Base-by-base conservation (phyloP, 2,329 filamentous ascomycete species). In the Penicillium polonicum region DNA sequence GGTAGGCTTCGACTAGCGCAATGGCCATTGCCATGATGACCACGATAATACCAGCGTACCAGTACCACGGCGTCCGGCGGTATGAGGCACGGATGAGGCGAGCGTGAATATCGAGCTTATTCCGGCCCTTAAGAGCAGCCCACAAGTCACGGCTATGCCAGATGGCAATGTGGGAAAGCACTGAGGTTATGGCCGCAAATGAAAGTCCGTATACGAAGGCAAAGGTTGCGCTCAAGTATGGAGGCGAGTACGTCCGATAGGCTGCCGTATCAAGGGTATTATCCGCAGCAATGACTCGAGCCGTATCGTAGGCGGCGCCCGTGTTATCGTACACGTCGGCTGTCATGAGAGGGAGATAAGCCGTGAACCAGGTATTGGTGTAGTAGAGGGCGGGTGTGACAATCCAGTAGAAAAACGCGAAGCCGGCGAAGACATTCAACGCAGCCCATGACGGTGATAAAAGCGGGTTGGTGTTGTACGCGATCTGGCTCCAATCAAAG, bases 181-280 rank as follows among this genome's bases (percentile, higher is more conserved):
- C 82, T 10, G 85, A 80, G 1, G 83, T 79, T 33, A 88, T 82
- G 9, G 85, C 82, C 6, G 86, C 87, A 64, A 88, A 88, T 0
- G 83, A 83, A 10, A 88, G 73, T 1, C 85, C 86, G 62, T 89
- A 79, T 15, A 68, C 68, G 48, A 78, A 68, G 6, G 73, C 72
- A 52, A 77, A 88, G 56, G 87, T 86, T 0, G 85, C 79, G 0
- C 83, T 79, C 13, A 88, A 75, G 65, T 82, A 88, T 0, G 87
- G 76, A 2, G 86, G 86, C 12, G 85, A 88, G 70, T 88, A 88
- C n/a, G 76, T 76, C 60, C 79, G 76, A 70, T 88, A 88, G 17
- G 81, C 82, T 1, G 77, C 80, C 62, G 82, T 79, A 69, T 88
- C 83, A 53, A 88, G 82, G 15, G 80, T 75, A 60, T 85, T 77